Base-by-base conservation (phyloP, 2,329 filamentous ascomycete species). In the Myriosclerotinia curreyana region DNA sequence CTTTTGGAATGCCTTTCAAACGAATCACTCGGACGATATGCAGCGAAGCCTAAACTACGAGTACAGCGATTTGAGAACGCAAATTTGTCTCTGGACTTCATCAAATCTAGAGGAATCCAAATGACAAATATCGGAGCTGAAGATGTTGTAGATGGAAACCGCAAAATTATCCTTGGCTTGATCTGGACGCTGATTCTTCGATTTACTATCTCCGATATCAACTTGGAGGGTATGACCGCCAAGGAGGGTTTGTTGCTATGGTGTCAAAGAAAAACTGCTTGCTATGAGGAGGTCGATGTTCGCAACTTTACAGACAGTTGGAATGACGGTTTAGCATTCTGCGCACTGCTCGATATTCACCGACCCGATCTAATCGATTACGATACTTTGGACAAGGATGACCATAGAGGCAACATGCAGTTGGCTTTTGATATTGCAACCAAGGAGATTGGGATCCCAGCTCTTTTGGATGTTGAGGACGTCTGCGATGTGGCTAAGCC, bases 161-260 rank as follows among this genome's bases (percentile, higher is more conserved):
- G 90, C 71, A 99, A 98, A 82, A 97, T 99, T 74, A 96, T 98
- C 66, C 82, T 99, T 38, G 95, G 95, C 38, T 82, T 99, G 71
- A 97, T 99, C 77, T 99, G 95, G 95, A 99, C 93, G 7, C 82
- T 99, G 68, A 99, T 99, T 88, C 81, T 97, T 70, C 86, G 95
- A 59, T 99, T 99, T 77, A 99, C 95, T 71, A 99, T 99, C 76
- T 97, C 89, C 76, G 95, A 99, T 77, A 99, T 99, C 80, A 98
- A 96, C 76, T 90, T 94, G 77, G 95, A 97, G 81, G 95, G 95
- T 69, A 89, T 98, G 86, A 97, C 94, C 60, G 95, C 95, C 65
- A 97, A 98, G 77, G 95, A 98, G 76, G 95, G 95, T 68, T 79
- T 99, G 72, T 79, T 99, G 64, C 79, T 99, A 31, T 99, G 95